Evolutionary conservation across 495 filamentous ascomycete species (phyloP), one percentile per base, ranked within the genome.

Genomic region (Rusavskia elegans): DNA sequence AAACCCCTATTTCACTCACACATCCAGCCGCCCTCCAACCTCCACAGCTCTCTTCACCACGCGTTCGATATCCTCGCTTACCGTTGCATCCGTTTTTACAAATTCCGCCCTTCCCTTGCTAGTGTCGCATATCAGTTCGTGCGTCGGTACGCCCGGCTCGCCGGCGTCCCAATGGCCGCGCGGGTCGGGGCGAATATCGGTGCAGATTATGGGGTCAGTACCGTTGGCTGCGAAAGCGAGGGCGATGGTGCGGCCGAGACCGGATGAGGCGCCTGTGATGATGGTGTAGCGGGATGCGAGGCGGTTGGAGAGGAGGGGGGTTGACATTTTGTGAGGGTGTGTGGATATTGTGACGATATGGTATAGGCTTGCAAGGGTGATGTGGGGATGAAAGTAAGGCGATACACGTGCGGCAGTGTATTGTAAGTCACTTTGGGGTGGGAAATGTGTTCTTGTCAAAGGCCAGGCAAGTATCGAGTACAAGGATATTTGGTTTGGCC

Each of bases 231-330:
- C 66, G 53, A 69, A 73, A 1, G 63, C 57, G 8, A 62, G 56
- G 13, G 59, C 52, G 45, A 59, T 55, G 21, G 59, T 70, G 40
- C 72, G 62, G 20, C 75, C 71, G 0, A 77, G 52, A 5, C 73
- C 73, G 0, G 69, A 69, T 1, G 73, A 72, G 6, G 70, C 35
- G 32, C 75, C 75, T 2, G 73, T 77, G 19, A 78, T 63, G 17
- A 77, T 69, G 42, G 68, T 69, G 2, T 71, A 62, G 57, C 69
- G 70, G 53, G 62, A 53, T 2, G 51, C 48, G 0, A 71, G 55
- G 23, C 67, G 66, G n/a, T 23, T 29, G 4, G 41, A 9, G 10
- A 54, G 20, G 16, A 21, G 16, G 16, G 13, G 6, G 4, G 21
- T 21, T 11, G 40, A 10, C 10, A 29, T 48, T 50, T 3, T 50